Base-by-base conservation (phyloP, 805 yeast genomes). In the Cyberlindnera galapagoensis region DNA sequence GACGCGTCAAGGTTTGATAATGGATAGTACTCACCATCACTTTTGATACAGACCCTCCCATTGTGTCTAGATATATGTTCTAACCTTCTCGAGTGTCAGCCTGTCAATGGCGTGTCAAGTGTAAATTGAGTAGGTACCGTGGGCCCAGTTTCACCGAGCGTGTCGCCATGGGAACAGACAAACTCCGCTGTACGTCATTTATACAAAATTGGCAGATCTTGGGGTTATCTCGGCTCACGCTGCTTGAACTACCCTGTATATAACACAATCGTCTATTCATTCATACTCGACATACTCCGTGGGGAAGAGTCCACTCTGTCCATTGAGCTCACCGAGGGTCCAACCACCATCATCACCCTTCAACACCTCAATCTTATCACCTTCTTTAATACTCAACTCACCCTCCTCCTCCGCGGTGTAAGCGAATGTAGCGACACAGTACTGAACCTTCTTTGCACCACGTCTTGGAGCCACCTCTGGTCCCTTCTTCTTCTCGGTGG, bases 281-380 rank as follows among this genome's bases (percentile, higher is more conserved):
- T 33, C 38, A 3, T 39, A 12, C 21, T 47, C 51, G 5, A 47
- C 53, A 54, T 88, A 88, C 39, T 81, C 65, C 0, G 92, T 77
- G 6, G 97, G 97, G 56, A 84, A 78, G 34, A 81, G 52, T 1
- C 94, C 94, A 13, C 60, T 62, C 7, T 40, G 42, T 0, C 90
- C 92, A 41, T 74, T 63, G 6, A 80, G 38, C 51, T 83, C 90
- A 9, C 97, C 97, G 44, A 78, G 82, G 2, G 97, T 88, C 99
- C 99, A 92, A 0, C 98, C 98, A 8, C 86, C 88, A 43, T 80
- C 83, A 32, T 80, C 82, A 31, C 76, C 84, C 18, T 70, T 77
- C 1, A 82, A 49, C 9, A 92, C 69, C 9, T 70, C 67, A 13
- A 92, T 72, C 34, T 65, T 66, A 40, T 90, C 97, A 3, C 95